phyloP scores from a whole-genome alignment of 768 basidiomycete genomes.

The Tricholoma bakamatsutake region DNA sequence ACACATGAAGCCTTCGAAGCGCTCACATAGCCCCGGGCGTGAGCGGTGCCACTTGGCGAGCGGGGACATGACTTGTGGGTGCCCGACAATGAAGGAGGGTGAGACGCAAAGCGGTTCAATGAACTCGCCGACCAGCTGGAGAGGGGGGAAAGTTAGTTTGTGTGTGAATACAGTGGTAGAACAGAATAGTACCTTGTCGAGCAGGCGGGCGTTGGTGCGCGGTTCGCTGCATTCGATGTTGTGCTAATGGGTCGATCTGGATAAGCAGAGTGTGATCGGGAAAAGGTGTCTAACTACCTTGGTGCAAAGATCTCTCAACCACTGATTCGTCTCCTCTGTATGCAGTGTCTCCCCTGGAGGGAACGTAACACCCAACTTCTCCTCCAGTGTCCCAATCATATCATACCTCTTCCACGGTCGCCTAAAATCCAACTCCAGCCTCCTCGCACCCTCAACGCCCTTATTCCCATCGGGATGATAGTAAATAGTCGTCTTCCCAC shows the following conservation, averaged over 20 bases:
- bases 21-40: conserved; percentile 95
- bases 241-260: conserved; percentile 44
- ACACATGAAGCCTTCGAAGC: conserved; percentile 98
- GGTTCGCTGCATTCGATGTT: conserved; percentile 97
- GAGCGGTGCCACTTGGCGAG: conserved; percentile 98
- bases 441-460: conserved; percentile 53
- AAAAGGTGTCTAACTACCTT: conserved; percentile 51
- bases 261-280: neutral
- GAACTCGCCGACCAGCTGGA: conserved; percentile 91
- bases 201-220: conserved; percentile 86
- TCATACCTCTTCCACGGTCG: conserved; percentile 98
- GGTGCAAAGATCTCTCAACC: conserved; percentile 73
- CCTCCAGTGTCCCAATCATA: conserved; percentile 95
- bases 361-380: conserved; percentile 89
- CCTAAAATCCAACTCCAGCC: conserved; percentile 79
- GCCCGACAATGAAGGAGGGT: conserved; percentile 96
- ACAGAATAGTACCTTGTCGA: conserved; percentile 69
- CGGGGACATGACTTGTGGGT: conserved; percentile 99
- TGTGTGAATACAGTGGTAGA: neutral
- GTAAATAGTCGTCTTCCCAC: conserved; percentile 69
- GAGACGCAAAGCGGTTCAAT: conserved; percentile 97
- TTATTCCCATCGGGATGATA: conserved; percentile 96
- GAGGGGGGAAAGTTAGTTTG: neutral
- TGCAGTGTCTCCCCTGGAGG: conserved; percentile 89
- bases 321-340: conserved; percentile 82